These are phyloP conservation scores for Aureobasidium melanogenum DNA, from an alignment of 2,329 filamentous ascomycete species.

Conservation along the genomic window DNA sequence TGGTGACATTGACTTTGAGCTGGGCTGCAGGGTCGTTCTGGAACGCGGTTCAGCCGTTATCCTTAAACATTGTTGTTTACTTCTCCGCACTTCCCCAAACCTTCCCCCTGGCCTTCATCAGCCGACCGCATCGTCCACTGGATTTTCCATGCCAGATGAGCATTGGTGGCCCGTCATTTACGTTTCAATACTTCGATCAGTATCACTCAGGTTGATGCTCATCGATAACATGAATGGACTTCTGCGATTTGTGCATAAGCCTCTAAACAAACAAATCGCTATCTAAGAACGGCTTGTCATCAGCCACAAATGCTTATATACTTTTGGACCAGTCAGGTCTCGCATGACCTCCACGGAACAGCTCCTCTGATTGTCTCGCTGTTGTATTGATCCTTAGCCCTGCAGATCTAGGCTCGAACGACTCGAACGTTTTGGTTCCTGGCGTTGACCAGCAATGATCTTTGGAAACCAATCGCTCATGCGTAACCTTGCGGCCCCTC, in stretches of 20 bases:
- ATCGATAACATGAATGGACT: no score
- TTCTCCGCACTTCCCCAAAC: background rate
- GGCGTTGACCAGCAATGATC: background rate
- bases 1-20: background rate
- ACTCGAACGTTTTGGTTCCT: background rate
- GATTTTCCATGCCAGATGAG: no score
- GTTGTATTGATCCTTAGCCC: background rate
- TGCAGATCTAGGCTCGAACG: background rate
- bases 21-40: background rate
- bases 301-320: background rate
- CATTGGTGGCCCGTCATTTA: background rate
- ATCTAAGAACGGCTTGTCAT: background rate
- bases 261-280: background rate
- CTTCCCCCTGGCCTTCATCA: background rate
- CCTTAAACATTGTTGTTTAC: background rate
- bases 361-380: background rate
- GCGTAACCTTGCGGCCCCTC: no score
- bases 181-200: background rate
- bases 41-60: background rate
- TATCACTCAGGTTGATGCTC: background rate
- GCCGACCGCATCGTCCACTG: no score
- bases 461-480: no score
- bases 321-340: background rate
- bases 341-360: background rate
- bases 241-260: background rate